A percentile compares a stretch with the other conserved stretches of the same genome.
Conservation (phyloP, 2,329 filamentous ascomycete genomes). For the Escovopsis sp. region DNA sequence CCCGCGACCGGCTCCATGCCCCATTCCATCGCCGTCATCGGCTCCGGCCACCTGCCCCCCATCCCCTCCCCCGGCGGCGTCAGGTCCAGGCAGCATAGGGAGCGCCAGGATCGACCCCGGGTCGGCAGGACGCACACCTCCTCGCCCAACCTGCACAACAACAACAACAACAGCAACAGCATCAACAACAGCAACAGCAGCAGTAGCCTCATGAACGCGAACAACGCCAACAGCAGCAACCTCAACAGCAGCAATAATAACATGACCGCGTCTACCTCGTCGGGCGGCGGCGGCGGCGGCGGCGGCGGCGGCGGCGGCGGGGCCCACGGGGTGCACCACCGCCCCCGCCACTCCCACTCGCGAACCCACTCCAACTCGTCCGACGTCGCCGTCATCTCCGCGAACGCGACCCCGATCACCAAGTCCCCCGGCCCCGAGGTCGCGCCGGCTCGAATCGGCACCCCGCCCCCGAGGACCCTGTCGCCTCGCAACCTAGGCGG, state of each 20-base stretch:
- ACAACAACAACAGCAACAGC: constrained; percentile 2
- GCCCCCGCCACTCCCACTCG: constrained; percentile 31
- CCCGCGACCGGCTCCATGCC: constrained; percentile 20
- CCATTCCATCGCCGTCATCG: constrained; percentile 66
- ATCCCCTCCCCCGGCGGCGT: constrained; percentile 70
- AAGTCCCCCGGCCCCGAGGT: constrained; percentile 38
- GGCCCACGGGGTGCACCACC: constrained; percentile 13
- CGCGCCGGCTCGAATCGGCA: constrained; percentile 26
- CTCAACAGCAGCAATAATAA: too few species aligned
- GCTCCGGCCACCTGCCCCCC: constrained; percentile 63
- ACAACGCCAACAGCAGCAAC: too few species aligned
- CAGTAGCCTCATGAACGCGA: too few species aligned
- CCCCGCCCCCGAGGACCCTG: constrained; percentile 31
- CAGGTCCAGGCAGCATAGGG: constrained; percentile 38
- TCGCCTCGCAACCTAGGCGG: constrained; percentile 32
- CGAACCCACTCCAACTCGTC: constrained; percentile 44
- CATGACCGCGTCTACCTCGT: constrained; percentile 24
- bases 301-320: constrained; percentile 7
- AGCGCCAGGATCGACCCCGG: constrained; percentile 44
- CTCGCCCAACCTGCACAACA: constrained; percentile 53
- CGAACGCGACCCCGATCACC: constrained; percentile 35
- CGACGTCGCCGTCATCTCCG: constrained; percentile 32
- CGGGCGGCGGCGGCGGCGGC: constrained; percentile 11
- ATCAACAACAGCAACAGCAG: too few species aligned
- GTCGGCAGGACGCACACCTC: constrained; percentile 61